Evolutionary conservation across 495 filamentous ascomycete genomes (phyloP).

Genomic region (Trichocladium uniseriatum): DNA sequence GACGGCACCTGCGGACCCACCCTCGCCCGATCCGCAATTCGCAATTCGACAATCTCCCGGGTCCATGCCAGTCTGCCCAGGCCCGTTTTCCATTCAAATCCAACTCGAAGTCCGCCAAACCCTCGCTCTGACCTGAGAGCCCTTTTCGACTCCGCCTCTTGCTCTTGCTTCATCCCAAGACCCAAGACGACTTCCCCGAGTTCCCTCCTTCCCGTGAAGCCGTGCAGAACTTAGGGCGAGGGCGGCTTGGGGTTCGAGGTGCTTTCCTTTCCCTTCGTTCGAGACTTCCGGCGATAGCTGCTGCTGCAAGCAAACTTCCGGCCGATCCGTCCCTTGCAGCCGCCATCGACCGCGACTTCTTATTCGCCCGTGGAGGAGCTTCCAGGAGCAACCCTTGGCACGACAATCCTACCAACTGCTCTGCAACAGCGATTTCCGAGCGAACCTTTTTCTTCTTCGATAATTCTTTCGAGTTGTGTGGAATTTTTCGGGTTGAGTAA

Average conservation of each 20-base stretch:
- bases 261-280: not conserved
- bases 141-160: not conserved
- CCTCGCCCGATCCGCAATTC: conserved; percentile 2
- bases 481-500: not conserved
- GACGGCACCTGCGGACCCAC: not conserved
- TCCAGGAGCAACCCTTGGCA: not conserved
- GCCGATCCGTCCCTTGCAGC: not conserved
- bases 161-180: not conserved
- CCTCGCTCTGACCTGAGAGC: not conserved
- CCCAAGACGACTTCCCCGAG: not conserved
- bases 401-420: not conserved
- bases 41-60: conserved; percentile 2
- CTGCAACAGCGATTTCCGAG: not conserved
- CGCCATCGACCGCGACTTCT: conserved; percentile 6
- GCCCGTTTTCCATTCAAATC: conserved; percentile 1
- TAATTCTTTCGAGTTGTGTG: not conserved
- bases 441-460: not conserved
- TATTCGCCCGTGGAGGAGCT: conserved; percentile 1
- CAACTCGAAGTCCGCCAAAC: not conserved
- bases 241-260: conserved; percentile 1
- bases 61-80: not conserved
- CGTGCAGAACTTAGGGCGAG: conserved; percentile 4
- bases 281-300: conserved; percentile 1
- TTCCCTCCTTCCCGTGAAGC: not conserved
- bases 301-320: not conserved